Evolutionary conservation across 2,329 filamentous ascomycete genomes (phyloP).

Genomic region (Didymellaceae sp.): DNA sequence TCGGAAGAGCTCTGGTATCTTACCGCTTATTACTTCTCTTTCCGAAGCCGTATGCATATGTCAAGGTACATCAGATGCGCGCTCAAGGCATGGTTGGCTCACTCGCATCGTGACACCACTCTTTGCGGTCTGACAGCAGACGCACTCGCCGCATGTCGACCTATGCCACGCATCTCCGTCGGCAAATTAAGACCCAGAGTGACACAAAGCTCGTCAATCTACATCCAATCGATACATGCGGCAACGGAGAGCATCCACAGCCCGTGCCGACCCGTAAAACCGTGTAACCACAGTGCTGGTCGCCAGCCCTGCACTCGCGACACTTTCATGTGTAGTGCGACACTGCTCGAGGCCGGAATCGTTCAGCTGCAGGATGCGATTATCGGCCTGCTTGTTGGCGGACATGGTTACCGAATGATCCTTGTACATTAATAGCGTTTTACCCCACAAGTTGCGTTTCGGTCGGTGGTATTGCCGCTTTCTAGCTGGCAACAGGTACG

Average conservation of each 20-base stretch:
- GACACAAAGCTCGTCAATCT: constrained; percentile 46
- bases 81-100: constrained; percentile 18
- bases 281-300: constrained; percentile 24
- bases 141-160: constrained; percentile 27
- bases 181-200: constrained; percentile 23
- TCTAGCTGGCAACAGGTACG: constrained; percentile 7
- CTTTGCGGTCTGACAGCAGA: constrained; percentile 24
- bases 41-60: constrained; percentile 32
- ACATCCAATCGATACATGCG: constrained; percentile 31
- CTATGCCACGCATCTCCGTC: constrained; percentile 33
- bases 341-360: constrained; percentile 18
- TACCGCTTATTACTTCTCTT: constrained; percentile 28
- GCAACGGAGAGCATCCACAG: constrained; percentile 28
- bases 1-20: constrained; percentile 27
- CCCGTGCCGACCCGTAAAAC: constrained; percentile 46
- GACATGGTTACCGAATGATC: constrained; percentile 15
- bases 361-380: constrained; percentile 23
- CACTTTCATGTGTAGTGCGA: constrained; percentile 9
- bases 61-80: constrained; percentile 28
- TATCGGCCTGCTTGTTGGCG: constrained; percentile 29
- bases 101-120: constrained; percentile 7
- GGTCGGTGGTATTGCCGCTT: constrained; percentile 14
- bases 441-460: constrained; percentile 38
- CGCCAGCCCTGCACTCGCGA: constrained; percentile 14
- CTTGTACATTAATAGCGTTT: constrained; percentile 2